These are phyloP conservation scores for Meripilus lineatus DNA, from an alignment of 1,284 basidiomycete species.

Conservation along the genomic window DNA sequence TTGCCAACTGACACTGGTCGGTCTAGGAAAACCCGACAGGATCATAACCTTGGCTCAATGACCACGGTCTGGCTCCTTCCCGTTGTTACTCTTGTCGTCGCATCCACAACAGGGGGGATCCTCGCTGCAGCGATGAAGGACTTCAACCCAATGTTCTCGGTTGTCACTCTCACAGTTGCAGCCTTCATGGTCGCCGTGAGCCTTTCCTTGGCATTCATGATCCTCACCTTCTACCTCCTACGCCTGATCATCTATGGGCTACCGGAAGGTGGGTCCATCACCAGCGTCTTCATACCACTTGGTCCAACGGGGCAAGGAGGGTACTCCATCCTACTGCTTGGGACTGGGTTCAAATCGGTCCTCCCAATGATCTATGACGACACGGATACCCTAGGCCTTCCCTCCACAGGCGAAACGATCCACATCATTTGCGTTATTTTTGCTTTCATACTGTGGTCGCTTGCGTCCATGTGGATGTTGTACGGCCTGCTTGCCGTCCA, in stretches of 20 bases:
- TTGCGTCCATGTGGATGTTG: slow-evolving; percentile 41
- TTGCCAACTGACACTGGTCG: background rate
- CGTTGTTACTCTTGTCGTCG: slow-evolving; percentile 57
- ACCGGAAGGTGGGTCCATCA: slow-evolving; percentile 22
- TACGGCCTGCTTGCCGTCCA: slow-evolving; percentile 32
- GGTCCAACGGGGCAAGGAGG: slow-evolving; percentile 42
- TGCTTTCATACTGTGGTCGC: slow-evolving; percentile 39
- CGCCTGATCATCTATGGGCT: slow-evolving; percentile 39
- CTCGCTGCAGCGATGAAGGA: slow-evolving; percentile 38
- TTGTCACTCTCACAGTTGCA: slow-evolving; percentile 43
- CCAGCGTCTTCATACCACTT: slow-evolving; percentile 26
- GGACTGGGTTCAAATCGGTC: slow-evolving; percentile 35
- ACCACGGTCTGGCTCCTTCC: slow-evolving; percentile 58
- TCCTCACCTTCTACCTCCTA: slow-evolving; percentile 40
- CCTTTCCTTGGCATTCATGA: slow-evolving; percentile 43
- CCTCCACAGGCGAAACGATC: slow-evolving; percentile 30
- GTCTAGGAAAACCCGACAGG: slow-evolving; percentile 49
- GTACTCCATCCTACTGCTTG: slow-evolving; percentile 51
- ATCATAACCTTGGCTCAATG: slow-evolving; percentile 42
- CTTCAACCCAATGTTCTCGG: slow-evolving; percentile 35
- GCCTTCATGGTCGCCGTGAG: slow-evolving; percentile 48
- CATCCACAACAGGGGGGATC: slow-evolving; percentile 52
- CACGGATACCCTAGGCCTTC: slow-evolving; percentile 23
- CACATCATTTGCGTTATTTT: slow-evolving; percentile 33
- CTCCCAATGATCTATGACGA: slow-evolving; percentile 31